These are phyloP conservation scores for Lachancea dasiensis DNA, from an alignment of 805 yeast species.

Conservation along the genomic window DNA sequence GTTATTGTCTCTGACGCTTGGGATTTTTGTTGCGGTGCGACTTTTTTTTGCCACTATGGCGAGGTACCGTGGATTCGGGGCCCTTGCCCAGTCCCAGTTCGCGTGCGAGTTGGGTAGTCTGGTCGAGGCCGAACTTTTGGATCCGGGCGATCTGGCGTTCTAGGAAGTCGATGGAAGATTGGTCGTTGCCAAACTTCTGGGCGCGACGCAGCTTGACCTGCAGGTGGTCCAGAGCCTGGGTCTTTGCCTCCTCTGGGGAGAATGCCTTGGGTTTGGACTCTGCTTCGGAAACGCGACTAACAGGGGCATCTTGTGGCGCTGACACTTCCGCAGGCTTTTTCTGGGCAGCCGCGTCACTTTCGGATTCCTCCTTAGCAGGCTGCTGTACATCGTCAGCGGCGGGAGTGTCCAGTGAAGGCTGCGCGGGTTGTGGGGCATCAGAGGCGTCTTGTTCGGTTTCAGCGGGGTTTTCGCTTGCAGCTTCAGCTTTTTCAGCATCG, in stretches of 20 bases:
- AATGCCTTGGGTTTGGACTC: conserved; percentile 18
- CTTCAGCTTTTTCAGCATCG: conserved; percentile 17
- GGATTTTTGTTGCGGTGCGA: conserved; percentile 1
- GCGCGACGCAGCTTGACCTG: conserved; percentile 65
- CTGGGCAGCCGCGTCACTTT: conserved; percentile 1
- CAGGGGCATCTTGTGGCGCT: conserved; percentile 1
- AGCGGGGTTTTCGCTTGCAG: conserved; percentile 8
- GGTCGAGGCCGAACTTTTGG: conserved; percentile 77
- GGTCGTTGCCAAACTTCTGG: conserved; percentile 69
- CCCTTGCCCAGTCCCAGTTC: conserved; percentile 54
- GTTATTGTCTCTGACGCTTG: neutral
- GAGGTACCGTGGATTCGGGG: conserved; percentile 4
- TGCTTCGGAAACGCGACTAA: conserved; percentile 2
- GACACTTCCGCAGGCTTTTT: conserved; percentile 10
- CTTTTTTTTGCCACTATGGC: conserved; percentile 4
- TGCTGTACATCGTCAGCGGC: neutral
- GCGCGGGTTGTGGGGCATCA: neutral
- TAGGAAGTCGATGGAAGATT: conserved; percentile 53
- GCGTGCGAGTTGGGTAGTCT: conserved; percentile 57
- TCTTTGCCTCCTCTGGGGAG: conserved; percentile 65
- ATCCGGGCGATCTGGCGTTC: conserved; percentile 45
- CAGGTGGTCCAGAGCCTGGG: conserved; percentile 60
- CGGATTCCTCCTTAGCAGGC: neutral
- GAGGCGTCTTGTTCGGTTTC: conserved; percentile 9
- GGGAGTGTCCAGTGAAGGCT: too few relatives aligned